A percentile compares a stretch with the other conserved stretches of the same genome.
Conservation (phyloP, 1,284 basidiomycete species). For the Leccinum pachyderme region DNA sequence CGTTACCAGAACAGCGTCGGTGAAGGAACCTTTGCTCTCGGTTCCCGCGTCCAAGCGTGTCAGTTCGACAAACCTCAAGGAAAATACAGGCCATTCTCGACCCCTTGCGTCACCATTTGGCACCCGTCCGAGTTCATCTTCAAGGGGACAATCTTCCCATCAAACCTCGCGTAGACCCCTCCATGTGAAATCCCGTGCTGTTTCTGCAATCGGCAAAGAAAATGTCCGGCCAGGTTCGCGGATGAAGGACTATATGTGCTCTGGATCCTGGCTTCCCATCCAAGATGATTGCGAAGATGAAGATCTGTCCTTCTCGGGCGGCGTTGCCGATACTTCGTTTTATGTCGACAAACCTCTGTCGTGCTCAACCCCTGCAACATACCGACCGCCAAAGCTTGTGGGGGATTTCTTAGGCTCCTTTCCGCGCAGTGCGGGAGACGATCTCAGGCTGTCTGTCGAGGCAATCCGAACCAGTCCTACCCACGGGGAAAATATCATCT, state of each 20-base stretch:
- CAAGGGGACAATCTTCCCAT: slow-evolving; percentile 20
- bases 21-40: slow-evolving; percentile 39
- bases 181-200: slow-evolving; percentile 23
- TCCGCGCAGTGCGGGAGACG: background rate
- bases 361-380: slow-evolving; percentile 23
- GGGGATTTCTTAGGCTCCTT: background rate
- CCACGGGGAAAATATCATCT: slow-evolving; percentile 1
- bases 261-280: slow-evolving; percentile 14
- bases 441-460: slow-evolving; percentile 7
- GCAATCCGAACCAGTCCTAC: slow-evolving; percentile 15
- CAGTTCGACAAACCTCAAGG: slow-evolving; percentile 46
- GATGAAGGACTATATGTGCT: slow-evolving; percentile 29
- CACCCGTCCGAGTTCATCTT: slow-evolving; percentile 47
- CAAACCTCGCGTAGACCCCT: slow-evolving; percentile 13
- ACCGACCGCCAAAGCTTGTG: slow-evolving; percentile 3
- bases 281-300: background rate
- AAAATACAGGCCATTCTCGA: slow-evolving; percentile 34
- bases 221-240: slow-evolving; percentile 13
- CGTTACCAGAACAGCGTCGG: background rate
- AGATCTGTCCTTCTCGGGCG: slow-evolving; percentile 7
- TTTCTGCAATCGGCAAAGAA: slow-evolving; percentile 23
- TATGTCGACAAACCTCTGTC: slow-evolving; percentile 21
- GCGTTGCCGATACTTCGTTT: slow-evolving; percentile 13
- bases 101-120: slow-evolving; percentile 35
- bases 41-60: slow-evolving; percentile 43